Percentiles rank a stretch among this genome's conserved stretches.
These are phyloP conservation scores for Diaporthe vaccinii DNA, from an alignment of 2,329 filamentous ascomycete species.

Conservation along the genomic window DNA sequence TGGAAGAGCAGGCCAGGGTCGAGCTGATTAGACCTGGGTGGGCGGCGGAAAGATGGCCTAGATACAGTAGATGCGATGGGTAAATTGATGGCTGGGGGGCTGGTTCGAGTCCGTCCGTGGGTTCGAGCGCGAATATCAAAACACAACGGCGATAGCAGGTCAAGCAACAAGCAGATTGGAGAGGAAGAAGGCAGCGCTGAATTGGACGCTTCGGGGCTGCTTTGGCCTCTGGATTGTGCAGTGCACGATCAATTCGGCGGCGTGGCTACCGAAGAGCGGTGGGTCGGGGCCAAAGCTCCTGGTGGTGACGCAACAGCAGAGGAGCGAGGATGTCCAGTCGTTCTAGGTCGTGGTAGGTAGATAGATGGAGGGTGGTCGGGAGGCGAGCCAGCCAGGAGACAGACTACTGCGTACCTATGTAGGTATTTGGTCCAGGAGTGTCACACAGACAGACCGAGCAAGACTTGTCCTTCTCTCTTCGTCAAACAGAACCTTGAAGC, in stretches of 20 bases:
- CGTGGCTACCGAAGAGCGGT: constrained; percentile 24
- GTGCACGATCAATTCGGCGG: constrained; percentile 10
- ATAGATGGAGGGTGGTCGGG: neutral
- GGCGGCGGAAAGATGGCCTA: neutral
- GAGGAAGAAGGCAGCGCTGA: neutral
- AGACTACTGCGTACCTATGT: neutral
- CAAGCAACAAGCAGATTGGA: constrained; percentile 4
- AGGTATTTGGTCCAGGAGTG: neutral
- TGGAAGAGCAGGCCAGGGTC: constrained; percentile 8
- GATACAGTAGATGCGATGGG: neutral
- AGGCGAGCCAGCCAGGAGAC: neutral
- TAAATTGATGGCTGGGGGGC: constrained; percentile 20
- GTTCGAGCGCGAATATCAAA: neutral
- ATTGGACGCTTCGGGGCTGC: neutral
- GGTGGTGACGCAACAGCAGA: constrained; percentile 19
- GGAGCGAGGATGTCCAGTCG: constrained; percentile 23
- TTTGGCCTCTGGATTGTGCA: neutral
- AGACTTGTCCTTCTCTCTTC: neutral
- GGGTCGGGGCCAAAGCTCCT: constrained; percentile 30
- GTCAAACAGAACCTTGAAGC: neutral
- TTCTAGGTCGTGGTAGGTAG: neutral
- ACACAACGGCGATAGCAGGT: neutral
- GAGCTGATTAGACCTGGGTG: constrained; percentile 10
- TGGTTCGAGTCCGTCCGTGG: neutral
- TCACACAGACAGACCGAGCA: neutral